A percentile compares a stretch with the other conserved stretches of the same genome.
Conservation (phyloP, 2,329 filamentous ascomycete genomes). For the Colletotrichum echinochloae region DNA sequence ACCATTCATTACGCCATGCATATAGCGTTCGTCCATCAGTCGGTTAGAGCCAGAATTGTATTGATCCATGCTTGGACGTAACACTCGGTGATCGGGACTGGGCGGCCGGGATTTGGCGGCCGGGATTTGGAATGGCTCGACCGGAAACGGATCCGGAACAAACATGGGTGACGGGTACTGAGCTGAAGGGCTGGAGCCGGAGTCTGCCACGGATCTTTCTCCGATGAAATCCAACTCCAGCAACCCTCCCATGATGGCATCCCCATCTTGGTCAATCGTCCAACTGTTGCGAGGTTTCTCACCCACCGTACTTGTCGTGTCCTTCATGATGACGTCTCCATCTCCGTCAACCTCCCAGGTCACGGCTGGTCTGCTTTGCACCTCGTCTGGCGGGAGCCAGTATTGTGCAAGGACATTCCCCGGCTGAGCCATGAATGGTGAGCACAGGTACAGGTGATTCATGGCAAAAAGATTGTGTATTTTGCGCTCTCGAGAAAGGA, state of each 20-base stretch:
- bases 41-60: too few species aligned
- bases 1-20: too few species aligned
- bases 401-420: background rate
- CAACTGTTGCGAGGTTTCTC: background rate
- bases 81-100: too few species aligned
- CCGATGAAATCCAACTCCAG: background rate
- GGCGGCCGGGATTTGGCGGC: too few species aligned
- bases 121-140: background rate
- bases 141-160: background rate
- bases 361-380: background rate
- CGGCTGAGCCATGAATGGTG: background rate
- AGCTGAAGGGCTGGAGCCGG: background rate
- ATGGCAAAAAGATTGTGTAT: background rate
- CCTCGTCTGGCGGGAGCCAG: slow-evolving; percentile 1
- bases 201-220: background rate
- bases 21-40: too few species aligned
- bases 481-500: background rate
- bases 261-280: background rate
- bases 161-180: background rate
- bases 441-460: background rate
- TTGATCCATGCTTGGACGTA: background rate
- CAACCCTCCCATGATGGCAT: background rate
- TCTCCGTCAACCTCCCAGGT: background rate
- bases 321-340: background rate
- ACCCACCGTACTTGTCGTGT: background rate